Conservation (phyloP, 768 basidiomycete genomes). For the Pleurotus salmoneostramineus region DNA sequence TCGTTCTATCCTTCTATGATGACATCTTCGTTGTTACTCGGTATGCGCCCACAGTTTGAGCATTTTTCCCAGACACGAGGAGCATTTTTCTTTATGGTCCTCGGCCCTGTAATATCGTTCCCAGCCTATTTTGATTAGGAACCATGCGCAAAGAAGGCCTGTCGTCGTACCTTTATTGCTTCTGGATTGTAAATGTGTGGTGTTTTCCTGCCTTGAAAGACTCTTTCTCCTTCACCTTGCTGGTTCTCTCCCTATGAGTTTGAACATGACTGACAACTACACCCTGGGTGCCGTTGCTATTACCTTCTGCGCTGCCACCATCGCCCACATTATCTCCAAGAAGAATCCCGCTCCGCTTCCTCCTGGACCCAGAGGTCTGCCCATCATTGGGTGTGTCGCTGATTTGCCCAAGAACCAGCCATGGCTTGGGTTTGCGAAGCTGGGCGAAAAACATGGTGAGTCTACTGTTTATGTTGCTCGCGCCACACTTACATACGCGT, state of each 20-base stretch:
- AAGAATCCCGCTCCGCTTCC: conserved; percentile 27
- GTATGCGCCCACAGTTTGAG: too few relatives aligned
- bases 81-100: too few relatives aligned
- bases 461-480: not conserved
- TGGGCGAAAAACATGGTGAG: conserved; percentile 26
- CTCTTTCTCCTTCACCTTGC: not conserved
- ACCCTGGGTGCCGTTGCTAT: not conserved
- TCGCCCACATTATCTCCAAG: not conserved
- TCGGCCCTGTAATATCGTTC: too few relatives aligned
- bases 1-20: too few relatives aligned
- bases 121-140: too few relatives aligned
- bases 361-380: conserved; percentile 51
- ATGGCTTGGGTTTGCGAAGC: conserved; percentile 49
- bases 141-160: too few relatives aligned
- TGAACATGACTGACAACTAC: conserved; percentile 3
- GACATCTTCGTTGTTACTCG: too few relatives aligned
- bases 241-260: not conserved
- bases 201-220: too few relatives aligned
- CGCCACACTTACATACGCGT: not conserved
- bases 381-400: conserved; percentile 49
- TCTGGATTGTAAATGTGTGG: too few relatives aligned
- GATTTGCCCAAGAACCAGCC: conserved; percentile 47
- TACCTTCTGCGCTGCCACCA: not conserved
- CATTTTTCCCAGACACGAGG: too few relatives aligned
- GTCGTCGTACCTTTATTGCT: not conserved